phyloP scores from a whole-genome alignment of 306 rosid genomes.

The Aeschynomene evenia region DNA sequence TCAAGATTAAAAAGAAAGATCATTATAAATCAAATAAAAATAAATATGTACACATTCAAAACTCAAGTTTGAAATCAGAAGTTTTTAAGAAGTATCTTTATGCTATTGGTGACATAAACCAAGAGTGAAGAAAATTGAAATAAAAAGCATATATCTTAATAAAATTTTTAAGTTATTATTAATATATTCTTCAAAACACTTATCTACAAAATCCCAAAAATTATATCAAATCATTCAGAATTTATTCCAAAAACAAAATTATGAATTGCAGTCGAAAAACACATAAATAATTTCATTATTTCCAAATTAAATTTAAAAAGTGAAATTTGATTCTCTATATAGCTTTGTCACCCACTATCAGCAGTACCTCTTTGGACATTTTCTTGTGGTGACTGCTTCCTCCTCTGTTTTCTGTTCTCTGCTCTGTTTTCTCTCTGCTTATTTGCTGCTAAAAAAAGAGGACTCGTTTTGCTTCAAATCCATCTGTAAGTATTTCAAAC shows the following conservation, averaged over 20 bases:
- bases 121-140: background rate
- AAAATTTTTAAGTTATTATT: background rate
- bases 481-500: slow-evolving; percentile 38
- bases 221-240: background rate
- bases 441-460: background rate
- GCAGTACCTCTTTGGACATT: slow-evolving; percentile 2
- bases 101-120: background rate
- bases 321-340: slow-evolving; percentile 32
- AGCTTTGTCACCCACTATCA: slow-evolving; percentile 10
- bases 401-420: background rate
- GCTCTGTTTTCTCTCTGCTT: background rate
- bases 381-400: background rate
- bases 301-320: slow-evolving; percentile 10
- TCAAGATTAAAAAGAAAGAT: background rate
- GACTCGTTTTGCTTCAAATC: background rate
- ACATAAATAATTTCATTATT: background rate
- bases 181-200: too few relatives aligned
- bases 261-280: background rate
- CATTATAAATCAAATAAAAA: background rate
- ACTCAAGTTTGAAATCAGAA: background rate
- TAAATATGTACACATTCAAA: background rate
- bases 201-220: too few relatives aligned
- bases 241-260: background rate
- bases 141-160: background rate
- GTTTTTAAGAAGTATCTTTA: background rate